Evolutionary conservation across 139 green algal genomes (phyloP), one percentile per base, ranked within the genome.

Genomic region (Haematococcus lacustris): DNA sequence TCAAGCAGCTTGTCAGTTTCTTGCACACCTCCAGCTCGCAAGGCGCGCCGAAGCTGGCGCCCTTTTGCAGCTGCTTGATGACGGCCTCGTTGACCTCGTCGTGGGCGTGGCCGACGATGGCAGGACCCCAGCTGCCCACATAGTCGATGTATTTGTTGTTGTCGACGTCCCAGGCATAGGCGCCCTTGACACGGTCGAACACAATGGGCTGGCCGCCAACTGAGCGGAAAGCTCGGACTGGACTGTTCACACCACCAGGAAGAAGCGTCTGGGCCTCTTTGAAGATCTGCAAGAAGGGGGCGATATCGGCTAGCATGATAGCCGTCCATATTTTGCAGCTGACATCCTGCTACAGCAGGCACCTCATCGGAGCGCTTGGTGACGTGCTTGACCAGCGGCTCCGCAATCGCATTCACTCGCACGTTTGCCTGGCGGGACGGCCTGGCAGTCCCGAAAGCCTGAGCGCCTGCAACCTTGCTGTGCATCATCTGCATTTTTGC

Each of bases 131-230:
- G 38, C 82, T 89, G 76, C 95, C 95, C 41, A 99, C 89, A 73
- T 99, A 99, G 85, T 99, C 95, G 57, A 99, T 88, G 82, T 95
- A 97, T 80, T 92, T 89, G 86, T 97, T 97, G 75, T 82, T 77
- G 74, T 97, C 92, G 5, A 95, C 92, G 69, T 99, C 95, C 66
- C 80, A 98, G 78, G 85, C 90, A 76, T 98, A 91, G 30, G 88
- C 75, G 38, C 93, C 95, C 88, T 98, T 98, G 26, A 99, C 95
- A 47, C 75, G 82, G 50, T 99, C 95, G 78, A 99, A 98, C 28
- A 99, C 86, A 66, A 99, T 97, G 68, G 95, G 95, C 67, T 91
- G 76, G 62, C 95, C 95, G 66, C 95, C 95, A n/a, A 99, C 95
- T 50, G 88, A 96, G 73, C 93, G 93, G 91, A 99, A 99, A 3